phyloP scores from a whole-genome alignment of 2,329 filamentous ascomycete genomes.

The Monilinia laxa region DNA sequence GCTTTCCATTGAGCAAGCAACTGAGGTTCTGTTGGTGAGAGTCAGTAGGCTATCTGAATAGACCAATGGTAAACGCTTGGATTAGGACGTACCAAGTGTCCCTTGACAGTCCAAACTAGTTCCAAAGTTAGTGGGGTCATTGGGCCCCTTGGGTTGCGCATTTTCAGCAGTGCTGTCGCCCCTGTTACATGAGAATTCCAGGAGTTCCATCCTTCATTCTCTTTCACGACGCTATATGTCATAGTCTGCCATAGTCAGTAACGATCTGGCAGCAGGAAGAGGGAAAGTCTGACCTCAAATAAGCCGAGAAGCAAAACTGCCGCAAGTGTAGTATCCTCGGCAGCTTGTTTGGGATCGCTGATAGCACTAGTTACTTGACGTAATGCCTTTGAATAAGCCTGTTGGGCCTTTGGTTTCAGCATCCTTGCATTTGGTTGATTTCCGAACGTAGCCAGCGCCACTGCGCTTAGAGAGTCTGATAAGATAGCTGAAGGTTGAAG shows the following conservation, averaged over 20 bases:
- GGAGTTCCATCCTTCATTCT: conserved; percentile 19
- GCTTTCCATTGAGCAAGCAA: conserved; percentile 20
- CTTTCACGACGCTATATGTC: conserved; percentile 16
- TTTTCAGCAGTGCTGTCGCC: conserved; percentile 14
- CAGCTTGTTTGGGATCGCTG: conserved; percentile 12
- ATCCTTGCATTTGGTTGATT: conserved; percentile 22
- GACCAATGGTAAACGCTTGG: not conserved
- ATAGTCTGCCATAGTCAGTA: conserved; percentile 13
- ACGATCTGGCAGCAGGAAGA: not conserved
- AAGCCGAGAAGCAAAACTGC: conserved; percentile 19
- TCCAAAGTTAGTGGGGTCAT: conserved; percentile 19
- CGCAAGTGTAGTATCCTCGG: conserved; percentile 20
- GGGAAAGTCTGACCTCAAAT: conserved; percentile 7
- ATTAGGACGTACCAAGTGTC: conserved; percentile 4
- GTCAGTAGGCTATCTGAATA: not conserved
- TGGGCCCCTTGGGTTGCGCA: conserved; percentile 16
- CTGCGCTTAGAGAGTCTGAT: conserved; percentile 9
- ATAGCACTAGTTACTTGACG: conserved; percentile 16
- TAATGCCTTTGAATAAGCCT: conserved; percentile 19
- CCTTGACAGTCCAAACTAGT: conserved; percentile 15
- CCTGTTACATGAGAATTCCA: conserved; percentile 21
- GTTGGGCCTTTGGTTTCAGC: conserved; percentile 21
- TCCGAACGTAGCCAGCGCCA: conserved; percentile 19
- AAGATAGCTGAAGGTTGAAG: conserved; percentile 13
- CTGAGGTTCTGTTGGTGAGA: not conserved